These are phyloP conservation scores for Melanomma pulvis-pyrius DNA, from an alignment of 495 filamentous ascomycete genomes.

Conservation along the genomic window DNA sequence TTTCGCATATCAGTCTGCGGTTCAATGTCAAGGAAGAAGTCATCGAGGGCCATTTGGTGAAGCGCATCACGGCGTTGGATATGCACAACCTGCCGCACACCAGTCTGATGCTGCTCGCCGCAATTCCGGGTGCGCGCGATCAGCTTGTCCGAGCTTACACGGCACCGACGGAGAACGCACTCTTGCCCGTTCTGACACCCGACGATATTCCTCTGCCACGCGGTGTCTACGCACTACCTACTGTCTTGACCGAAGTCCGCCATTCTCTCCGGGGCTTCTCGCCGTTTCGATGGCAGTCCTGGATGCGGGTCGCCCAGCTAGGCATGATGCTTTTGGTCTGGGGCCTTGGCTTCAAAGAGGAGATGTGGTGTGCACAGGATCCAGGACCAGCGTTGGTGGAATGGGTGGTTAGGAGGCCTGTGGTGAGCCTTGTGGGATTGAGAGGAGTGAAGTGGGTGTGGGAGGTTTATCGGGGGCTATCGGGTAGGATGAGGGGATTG, in stretches of 20 bases:
- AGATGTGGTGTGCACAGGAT: neutral
- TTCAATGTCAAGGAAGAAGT: neutral
- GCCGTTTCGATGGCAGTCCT: neutral
- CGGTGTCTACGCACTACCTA: neutral
- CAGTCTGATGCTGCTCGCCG: neutral
- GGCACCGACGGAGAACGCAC: neutral
- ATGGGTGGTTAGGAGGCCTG: neutral
- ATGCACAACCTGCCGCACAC: neutral
- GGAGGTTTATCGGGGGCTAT: too few species aligned
- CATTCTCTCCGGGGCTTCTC: neutral
- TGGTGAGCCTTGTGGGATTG: neutral
- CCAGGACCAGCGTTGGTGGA: neutral
- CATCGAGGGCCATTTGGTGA: neutral
- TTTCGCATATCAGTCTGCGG: neutral
- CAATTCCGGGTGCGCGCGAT: neutral
- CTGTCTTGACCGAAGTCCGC: neutral
- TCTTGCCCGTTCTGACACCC: neutral
- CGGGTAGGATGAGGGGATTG: too few species aligned
- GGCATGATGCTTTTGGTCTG: neutral
- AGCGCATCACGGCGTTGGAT: neutral
- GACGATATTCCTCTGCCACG: neutral
- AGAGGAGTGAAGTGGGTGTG: neutral
- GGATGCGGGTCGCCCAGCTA: neutral
- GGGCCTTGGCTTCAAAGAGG: conserved; percentile 1
- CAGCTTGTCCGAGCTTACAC: neutral